Evolutionary conservation across 1,284 basidiomycete species (phyloP).

Genomic region (Lentinus polychrous): DNA sequence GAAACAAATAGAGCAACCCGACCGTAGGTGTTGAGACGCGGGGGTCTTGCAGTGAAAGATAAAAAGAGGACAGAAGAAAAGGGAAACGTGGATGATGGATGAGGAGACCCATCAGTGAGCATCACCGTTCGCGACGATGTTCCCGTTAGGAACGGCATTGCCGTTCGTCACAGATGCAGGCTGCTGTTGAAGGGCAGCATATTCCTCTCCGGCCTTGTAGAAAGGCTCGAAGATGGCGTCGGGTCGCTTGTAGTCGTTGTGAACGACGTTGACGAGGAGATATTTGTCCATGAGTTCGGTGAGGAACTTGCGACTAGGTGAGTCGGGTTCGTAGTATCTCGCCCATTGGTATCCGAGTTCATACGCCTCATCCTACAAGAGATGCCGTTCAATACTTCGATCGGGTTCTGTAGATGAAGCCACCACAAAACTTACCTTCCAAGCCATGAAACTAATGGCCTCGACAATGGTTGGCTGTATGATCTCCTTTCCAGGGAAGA

Average conservation of each 20-base stretch:
- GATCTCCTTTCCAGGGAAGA: conserved; percentile 98
- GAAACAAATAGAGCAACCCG: conserved; percentile 19
- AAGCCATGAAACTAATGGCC: conserved; percentile 93
- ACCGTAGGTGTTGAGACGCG: conserved; percentile 17
- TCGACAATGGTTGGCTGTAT: conserved; percentile 98
- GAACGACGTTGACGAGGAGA: conserved; percentile 94
- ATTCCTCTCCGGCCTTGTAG: conserved; percentile 64
- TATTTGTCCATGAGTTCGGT: conserved; percentile 72
- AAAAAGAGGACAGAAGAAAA: conserved; percentile 7
- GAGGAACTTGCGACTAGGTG: conserved; percentile 74
- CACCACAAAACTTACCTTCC: conserved; percentile 62
- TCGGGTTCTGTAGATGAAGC: conserved; percentile 1
- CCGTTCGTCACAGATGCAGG: conserved; percentile 15
- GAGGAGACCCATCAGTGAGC: conserved; percentile 4
- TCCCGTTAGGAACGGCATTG: conserved; percentile 13
- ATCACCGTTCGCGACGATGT: conserved; percentile 17
- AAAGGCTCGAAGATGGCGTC: conserved; percentile 87
- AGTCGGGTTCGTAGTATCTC: conserved; percentile 76
- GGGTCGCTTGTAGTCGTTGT: conserved; percentile 89
- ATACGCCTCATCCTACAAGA: conserved; percentile 84
- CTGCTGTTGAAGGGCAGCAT: conserved; percentile 30
- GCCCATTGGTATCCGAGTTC: conserved; percentile 96
- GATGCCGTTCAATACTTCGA: conserved; percentile 4
- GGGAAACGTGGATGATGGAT: background rate
- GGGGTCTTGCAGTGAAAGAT: background rate